Base-by-base conservation (phyloP, 495 filamentous ascomycete genomes). In the Annulohypoxylon nitens region DNA sequence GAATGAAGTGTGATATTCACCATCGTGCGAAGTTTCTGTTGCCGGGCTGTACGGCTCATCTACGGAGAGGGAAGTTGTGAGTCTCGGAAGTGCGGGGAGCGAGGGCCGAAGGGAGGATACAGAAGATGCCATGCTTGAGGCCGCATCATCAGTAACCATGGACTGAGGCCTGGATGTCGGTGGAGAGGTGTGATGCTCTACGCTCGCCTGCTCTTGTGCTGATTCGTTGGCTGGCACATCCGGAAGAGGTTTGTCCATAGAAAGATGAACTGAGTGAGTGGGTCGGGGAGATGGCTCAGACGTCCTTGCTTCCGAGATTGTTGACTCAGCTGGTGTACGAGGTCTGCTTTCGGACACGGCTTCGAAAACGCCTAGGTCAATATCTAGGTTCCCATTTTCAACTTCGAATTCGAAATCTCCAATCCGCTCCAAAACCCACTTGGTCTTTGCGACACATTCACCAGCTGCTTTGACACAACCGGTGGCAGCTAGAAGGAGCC, bases 371-470 rank as follows among this genome's bases (percentile, higher is more conserved):
- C 78, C 76, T 20, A 86, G 67, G 47, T 89, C 84, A 58, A 90
- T 80, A 0, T 81, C 83, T n/a, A 87, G 75, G 25, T 76, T 82
- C 48, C 78, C 76, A 51, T 78, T 77, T 20, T 82, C 81, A 14
- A 86, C 76, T 50, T 93, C 91, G 62, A 97, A 88, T 77, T 97
- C 94, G 75, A 99, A 97, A 80, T 99, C 96, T 23, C 96, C 97
- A 70, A 96, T 93, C 55, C 91, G 86, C 81, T 97, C 94, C 65
- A 99, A 91, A 41, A 97, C 90, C 80, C 88, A 84, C 74, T 92
- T 93, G 25, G 94, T 91, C 79, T 94, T 94, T 4, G 90, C 90
- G 20, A 97, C 90, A 78, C 96, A 98, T 73, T 97, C 95, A 14
- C 95, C 95, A 59, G 94, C 93, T 36, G 92, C 90, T 64, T 93